Percentiles rank a stretch among this genome's conserved stretches.
These are phyloP conservation scores for Alternaria atra DNA, from an alignment of 2,329 filamentous ascomycete species.

Conservation along the genomic window DNA sequence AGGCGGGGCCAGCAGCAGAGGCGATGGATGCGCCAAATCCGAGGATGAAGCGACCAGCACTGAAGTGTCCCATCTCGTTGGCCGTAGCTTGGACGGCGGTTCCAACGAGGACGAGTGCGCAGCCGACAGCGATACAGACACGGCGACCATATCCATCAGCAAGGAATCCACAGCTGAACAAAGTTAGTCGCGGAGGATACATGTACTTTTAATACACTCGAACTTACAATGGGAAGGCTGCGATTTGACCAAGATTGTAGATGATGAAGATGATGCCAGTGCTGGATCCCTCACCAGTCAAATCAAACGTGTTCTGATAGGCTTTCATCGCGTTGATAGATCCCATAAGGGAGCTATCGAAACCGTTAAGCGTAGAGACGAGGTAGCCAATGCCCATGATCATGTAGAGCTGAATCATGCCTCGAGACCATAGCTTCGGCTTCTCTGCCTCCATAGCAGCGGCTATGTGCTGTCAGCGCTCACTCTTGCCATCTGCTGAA, in stretches of 20 bases:
- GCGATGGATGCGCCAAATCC: slow-evolving; percentile 64
- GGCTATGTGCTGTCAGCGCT: slow-evolving; percentile 27
- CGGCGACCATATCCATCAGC: slow-evolving; percentile 60
- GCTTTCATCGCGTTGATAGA: slow-evolving; percentile 63
- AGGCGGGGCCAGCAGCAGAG: slow-evolving; percentile 65
- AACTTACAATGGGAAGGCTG: slow-evolving; percentile 55
- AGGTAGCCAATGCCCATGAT: slow-evolving; percentile 49
- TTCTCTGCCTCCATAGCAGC: slow-evolving; percentile 46
- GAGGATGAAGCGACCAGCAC: slow-evolving; percentile 56
- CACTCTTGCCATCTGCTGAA: neutral
- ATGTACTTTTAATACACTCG: neutral
- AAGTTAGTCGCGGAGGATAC: neutral
- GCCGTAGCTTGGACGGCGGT: slow-evolving; percentile 63
- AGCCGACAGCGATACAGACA: slow-evolving; percentile 66
- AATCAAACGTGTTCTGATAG: slow-evolving; percentile 61
- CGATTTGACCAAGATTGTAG: slow-evolving; percentile 62
- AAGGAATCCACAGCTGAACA: slow-evolving; percentile 44
- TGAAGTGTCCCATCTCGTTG: slow-evolving; percentile 60
- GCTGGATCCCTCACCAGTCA: slow-evolving; percentile 59
- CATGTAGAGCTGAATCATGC: slow-evolving; percentile 45
- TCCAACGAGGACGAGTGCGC: slow-evolving; percentile 61
- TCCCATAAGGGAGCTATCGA: slow-evolving; percentile 53
- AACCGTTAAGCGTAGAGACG: slow-evolving; percentile 48
- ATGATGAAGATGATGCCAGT: slow-evolving; percentile 59
- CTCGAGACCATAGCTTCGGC: slow-evolving; percentile 40